phyloP scores from a whole-genome alignment of 2,329 filamentous ascomycete species.

The Colletotrichum tropicale region DNA sequence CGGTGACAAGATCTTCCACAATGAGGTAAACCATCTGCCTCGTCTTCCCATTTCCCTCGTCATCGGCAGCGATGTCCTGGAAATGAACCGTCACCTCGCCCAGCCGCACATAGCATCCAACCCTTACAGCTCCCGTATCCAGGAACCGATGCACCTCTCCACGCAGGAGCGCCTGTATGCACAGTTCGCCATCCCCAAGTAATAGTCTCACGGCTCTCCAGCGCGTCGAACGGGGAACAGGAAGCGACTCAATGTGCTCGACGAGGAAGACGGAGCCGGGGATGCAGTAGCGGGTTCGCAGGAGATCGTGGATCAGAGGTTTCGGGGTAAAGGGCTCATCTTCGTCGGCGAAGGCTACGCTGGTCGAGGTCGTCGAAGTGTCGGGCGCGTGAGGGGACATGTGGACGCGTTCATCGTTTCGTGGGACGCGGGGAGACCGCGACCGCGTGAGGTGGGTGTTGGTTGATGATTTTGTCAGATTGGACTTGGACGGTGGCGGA shows the following conservation, averaged over 20 bases:
- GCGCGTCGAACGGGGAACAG: conserved; percentile 36
- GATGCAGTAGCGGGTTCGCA: conserved; percentile 52
- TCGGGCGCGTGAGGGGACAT: conserved; percentile 16
- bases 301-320: conserved; percentile 52
- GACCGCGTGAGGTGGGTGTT: neutral
- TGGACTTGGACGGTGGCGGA: neutral
- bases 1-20: conserved; percentile 45
- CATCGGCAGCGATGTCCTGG: neutral
- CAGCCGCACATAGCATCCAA: conserved; percentile 55
- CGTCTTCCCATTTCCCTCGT: neutral
- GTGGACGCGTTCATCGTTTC: conserved; percentile 13
- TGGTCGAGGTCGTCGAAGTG: neutral
- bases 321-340: conserved; percentile 29
- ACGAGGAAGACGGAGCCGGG: conserved; percentile 56
- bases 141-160: conserved; percentile 53
- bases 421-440: neutral
- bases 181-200: conserved; percentile 57
- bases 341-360: conserved; percentile 25
- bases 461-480: neutral
- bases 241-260: conserved; percentile 43
- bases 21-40: conserved; percentile 47
- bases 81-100: conserved; percentile 34
- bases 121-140: conserved; percentile 45
- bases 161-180: conserved; percentile 56
- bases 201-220: conserved; percentile 53